These are phyloP conservation scores for Chlorella vulgaris DNA, from an alignment of 139 green algal genomes.

Conservation along the genomic window DNA sequence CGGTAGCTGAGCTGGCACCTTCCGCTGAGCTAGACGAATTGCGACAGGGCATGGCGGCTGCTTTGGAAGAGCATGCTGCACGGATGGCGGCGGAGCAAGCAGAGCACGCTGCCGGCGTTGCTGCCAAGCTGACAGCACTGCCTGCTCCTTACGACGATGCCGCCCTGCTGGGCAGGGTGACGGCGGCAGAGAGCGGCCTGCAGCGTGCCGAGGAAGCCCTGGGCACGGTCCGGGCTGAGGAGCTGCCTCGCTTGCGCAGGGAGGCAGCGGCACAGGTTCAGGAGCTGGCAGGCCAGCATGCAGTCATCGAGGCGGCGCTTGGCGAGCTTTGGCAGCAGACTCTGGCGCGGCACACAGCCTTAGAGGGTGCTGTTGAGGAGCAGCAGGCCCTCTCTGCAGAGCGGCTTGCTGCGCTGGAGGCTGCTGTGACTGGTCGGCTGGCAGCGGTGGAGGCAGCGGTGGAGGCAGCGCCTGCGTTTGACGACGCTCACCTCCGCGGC, in stretches of 20 bases:
- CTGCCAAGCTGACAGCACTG: neutral
- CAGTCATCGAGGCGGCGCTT: neutral
- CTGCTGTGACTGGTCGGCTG: neutral
- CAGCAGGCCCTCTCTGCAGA: neutral
- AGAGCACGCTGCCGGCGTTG: neutral
- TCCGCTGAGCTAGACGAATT: neutral
- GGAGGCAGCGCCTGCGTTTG: neutral
- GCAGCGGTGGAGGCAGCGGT: neutral
- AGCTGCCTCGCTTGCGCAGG: neutral
- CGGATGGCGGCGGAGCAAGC: neutral
- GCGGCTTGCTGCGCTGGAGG: neutral
- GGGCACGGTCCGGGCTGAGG: neutral
- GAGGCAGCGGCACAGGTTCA: neutral
- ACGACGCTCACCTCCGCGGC: neutral
- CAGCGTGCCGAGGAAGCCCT: neutral
- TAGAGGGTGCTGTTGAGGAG: neutral
- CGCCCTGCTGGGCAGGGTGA: neutral
- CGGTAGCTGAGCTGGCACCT: neutral
- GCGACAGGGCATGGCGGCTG: neutral
- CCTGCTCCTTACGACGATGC: neutral
- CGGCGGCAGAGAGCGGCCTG: neutral
- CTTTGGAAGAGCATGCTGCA: neutral
- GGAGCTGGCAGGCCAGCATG: neutral
- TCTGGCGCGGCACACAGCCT: neutral
- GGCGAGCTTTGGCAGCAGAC: neutral